Evolutionary conservation across 1,139 yeast species (phyloP).

Genomic region (Saccharomyces hybrid): DNA sequence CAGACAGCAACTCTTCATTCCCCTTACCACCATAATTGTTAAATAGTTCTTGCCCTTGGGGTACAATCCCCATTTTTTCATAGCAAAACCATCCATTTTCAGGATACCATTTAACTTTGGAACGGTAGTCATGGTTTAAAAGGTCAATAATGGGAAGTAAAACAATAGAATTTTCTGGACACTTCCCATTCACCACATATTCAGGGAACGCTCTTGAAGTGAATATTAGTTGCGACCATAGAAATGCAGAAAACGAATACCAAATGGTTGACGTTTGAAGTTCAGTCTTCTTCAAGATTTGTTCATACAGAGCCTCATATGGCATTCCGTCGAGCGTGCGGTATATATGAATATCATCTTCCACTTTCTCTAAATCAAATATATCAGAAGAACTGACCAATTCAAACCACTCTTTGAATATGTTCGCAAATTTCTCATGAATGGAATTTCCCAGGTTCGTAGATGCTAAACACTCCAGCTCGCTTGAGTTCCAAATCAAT

Average conservation of each 20-base stretch:
- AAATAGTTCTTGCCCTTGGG: constrained; percentile 45
- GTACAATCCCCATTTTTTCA: constrained; percentile 18
- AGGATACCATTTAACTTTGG: constrained; percentile 59
- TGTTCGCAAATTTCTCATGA: constrained; percentile 27
- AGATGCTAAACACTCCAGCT: constrained; percentile 45
- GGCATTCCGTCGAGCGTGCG: constrained; percentile 4
- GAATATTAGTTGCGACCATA: constrained; percentile 69
- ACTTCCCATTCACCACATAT: constrained; percentile 34
- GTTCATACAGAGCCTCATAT: constrained; percentile 9
- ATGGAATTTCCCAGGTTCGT: constrained; percentile 47
- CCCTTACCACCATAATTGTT: constrained; percentile 87
- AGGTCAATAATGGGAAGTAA: constrained; percentile 73
- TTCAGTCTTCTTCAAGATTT: constrained; percentile 3
- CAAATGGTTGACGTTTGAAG: constrained; percentile 31
- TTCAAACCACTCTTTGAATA: constrained; percentile 31
- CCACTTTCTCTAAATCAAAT: neutral
- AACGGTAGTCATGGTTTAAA: constrained; percentile 57
- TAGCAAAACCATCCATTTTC: constrained; percentile 22
- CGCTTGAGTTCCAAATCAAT: constrained; percentile 52
- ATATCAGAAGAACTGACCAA: constrained; percentile 3
- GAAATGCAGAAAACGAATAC: constrained; percentile 57
- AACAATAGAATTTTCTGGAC: constrained; percentile 42
- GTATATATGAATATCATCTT: neutral
- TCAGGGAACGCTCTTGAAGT: constrained; percentile 78
- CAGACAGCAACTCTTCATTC: constrained; percentile 56